Conservation (phyloP, 257 asterid species). For the Salvia rosmarinus region DNA sequence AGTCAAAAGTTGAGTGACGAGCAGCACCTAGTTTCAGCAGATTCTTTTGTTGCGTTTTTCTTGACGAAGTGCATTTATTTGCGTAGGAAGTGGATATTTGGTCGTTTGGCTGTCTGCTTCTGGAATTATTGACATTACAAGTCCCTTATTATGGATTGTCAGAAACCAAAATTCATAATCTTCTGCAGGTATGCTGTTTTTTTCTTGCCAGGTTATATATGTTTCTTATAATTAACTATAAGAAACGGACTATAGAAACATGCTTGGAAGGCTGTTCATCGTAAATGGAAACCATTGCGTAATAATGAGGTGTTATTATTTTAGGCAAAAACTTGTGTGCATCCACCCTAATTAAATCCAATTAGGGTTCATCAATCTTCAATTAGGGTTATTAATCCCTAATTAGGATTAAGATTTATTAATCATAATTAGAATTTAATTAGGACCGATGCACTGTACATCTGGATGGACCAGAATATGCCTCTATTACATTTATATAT, state of each 20-base stretch:
- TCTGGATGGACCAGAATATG: too few relatives aligned
- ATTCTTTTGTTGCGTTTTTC: background rate
- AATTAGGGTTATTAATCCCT: too few relatives aligned
- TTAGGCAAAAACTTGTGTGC: too few relatives aligned
- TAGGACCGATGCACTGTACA: too few relatives aligned
- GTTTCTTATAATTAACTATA: background rate
- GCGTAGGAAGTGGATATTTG: slow-evolving; percentile 84
- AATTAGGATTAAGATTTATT: too few relatives aligned
- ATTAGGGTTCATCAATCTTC: too few relatives aligned
- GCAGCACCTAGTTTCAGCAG: background rate
- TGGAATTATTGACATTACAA: slow-evolving; percentile 75
- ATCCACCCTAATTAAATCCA: too few relatives aligned
- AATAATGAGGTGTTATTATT: too few relatives aligned
- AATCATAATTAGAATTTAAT: too few relatives aligned
- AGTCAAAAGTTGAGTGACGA: background rate
- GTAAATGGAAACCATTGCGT: background rate
- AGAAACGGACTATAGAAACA: background rate
- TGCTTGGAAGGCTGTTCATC: too few relatives aligned
- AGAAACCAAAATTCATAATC: slow-evolving; percentile 57
- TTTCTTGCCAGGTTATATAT: background rate
- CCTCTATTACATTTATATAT: too few relatives aligned
- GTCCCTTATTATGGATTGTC: slow-evolving; percentile 64
- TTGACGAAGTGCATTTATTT: slow-evolving; percentile 1
- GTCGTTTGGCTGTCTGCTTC: slow-evolving; percentile 89
- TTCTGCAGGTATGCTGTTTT: slow-evolving; percentile 35